These are phyloP conservation scores for Cymbopogon citratus DNA, from an alignment of 176 grass and related monocot genomes.

Conservation along the genomic window DNA sequence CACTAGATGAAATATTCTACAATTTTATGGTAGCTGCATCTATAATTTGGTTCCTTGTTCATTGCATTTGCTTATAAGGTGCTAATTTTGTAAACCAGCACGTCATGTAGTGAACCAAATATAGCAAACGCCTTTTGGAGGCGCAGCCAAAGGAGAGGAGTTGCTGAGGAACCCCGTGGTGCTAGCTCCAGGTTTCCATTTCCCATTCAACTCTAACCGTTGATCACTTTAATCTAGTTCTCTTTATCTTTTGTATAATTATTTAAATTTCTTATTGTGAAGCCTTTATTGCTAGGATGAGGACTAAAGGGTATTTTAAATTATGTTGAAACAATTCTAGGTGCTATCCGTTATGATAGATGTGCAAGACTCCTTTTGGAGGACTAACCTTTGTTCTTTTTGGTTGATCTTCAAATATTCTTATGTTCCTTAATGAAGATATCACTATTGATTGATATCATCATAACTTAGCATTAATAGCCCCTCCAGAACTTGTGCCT, in stretches of 20 bases:
- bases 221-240: background rate
- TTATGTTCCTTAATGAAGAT: constrained; percentile 11
- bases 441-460: background rate
- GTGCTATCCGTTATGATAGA: constrained; percentile 12
- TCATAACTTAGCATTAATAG: constrained; percentile 16
- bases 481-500: too few species aligned
- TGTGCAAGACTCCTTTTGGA: background rate
- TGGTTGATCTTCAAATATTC: constrained; percentile 23
- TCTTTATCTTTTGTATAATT: background rate
- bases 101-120: constrained; percentile 93
- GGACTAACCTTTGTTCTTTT: background rate
- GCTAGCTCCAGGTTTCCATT: constrained; percentile 83
- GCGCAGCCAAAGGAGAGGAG: constrained; percentile 70
- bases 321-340: constrained; percentile 2
- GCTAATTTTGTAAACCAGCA: constrained; percentile 44
- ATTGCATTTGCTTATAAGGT: constrained; percentile 33
- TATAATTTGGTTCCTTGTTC: constrained; percentile 29
- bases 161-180: constrained; percentile 64
- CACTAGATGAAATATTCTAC: background rate
- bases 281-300: background rate
- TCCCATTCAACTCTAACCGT: constrained; percentile 12
- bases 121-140: constrained; percentile 89
- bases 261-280: background rate
- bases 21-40: constrained; percentile 15
- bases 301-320: background rate